Evolutionary conservation across 2,329 filamentous ascomycete genomes (phyloP).

Genomic region (Aspergillus sojae): DNA sequence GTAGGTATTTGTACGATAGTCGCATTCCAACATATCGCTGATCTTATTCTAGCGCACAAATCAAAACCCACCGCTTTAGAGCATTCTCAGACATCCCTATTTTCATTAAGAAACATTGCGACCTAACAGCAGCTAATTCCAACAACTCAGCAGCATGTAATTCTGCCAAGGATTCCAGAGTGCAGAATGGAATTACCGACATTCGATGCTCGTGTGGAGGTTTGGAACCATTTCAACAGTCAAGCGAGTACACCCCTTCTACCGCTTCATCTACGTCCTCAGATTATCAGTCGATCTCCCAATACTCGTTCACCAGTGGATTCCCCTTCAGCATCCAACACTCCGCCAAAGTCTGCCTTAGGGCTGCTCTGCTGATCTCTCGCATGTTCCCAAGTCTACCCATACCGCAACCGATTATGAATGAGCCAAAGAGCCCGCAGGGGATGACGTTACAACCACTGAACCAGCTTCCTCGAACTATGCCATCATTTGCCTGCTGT

Average conservation of each 20-base stretch:
- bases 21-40: constrained; percentile 1
- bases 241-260: constrained; percentile 36
- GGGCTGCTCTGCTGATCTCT: constrained; percentile 44
- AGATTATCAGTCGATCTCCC: constrained; percentile 32
- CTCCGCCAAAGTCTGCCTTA: constrained; percentile 46
- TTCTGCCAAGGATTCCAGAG: constrained; percentile 12
- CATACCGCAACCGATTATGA: constrained; percentile 35
- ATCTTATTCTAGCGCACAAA: constrained; percentile 41
- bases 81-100: constrained; percentile 51
- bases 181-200: constrained; percentile 27
- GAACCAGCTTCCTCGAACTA: constrained; percentile 42
- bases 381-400: constrained; percentile 45
- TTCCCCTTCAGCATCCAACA: constrained; percentile 47
- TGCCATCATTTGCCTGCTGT: constrained; percentile 52
- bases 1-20: constrained; percentile 24
- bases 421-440: constrained; percentile 17
- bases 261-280: constrained; percentile 36
- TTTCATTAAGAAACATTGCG: constrained; percentile 50
- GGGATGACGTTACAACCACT: constrained; percentile 19
- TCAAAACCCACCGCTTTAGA: constrained; percentile 50
- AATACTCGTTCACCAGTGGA: constrained; percentile 34
- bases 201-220: constrained; percentile 37
- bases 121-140: constrained; percentile 39
- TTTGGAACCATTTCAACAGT: constrained; percentile 32
- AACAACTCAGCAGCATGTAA: constrained; percentile 12